Conservation (phyloP, 2,329 filamentous ascomycete genomes). For the Diaporthe australafricana region DNA sequence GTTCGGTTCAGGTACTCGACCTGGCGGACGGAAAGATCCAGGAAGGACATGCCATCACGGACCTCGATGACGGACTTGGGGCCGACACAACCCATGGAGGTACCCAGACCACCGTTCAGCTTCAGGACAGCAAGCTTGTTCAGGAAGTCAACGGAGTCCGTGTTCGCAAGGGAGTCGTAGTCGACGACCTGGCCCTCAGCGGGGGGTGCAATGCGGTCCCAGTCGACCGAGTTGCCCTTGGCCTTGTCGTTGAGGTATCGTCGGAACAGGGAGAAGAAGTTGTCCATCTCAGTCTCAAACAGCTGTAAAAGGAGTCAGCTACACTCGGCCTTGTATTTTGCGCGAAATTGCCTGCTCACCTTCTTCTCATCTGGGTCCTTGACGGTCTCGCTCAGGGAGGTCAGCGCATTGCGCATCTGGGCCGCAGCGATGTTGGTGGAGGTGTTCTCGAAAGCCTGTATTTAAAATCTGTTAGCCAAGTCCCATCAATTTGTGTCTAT, state of each 20-base stretch:
- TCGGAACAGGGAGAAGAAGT: slow-evolving; percentile 99
- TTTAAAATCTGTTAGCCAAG: slow-evolving; percentile 18
- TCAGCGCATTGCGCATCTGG: slow-evolving; percentile 98
- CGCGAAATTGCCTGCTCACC: slow-evolving; percentile 62
- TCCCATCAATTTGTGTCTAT: neutral
- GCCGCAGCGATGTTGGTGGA: slow-evolving; percentile 97
- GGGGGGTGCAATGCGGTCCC: slow-evolving; percentile 95
- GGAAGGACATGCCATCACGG: slow-evolving; percentile 99
- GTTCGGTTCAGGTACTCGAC: slow-evolving; percentile 99
- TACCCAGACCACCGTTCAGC: slow-evolving; percentile 99
- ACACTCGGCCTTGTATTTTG: neutral
- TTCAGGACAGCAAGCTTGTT: slow-evolving; percentile 98
- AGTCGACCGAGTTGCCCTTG: slow-evolving; percentile 95
- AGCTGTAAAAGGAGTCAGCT: slow-evolving; percentile 63
- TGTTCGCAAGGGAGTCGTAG: slow-evolving; percentile 90
- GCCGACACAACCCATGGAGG: slow-evolving; percentile 98
- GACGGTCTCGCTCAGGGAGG: slow-evolving; percentile 90
- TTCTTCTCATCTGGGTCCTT: slow-evolving; percentile 85
- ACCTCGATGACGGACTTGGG: slow-evolving; percentile 99
- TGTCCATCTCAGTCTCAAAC: slow-evolving; percentile 99
- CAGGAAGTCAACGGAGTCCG: slow-evolving; percentile 91
- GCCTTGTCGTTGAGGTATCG: slow-evolving; percentile 99
- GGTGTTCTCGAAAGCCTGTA: slow-evolving; percentile 97
- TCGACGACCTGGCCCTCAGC: slow-evolving; percentile 94
- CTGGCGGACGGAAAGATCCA: slow-evolving; percentile 97